These are phyloP conservation scores for Solanum dulcamara DNA, from an alignment of 257 asterid genomes.

Conservation along the genomic window DNA sequence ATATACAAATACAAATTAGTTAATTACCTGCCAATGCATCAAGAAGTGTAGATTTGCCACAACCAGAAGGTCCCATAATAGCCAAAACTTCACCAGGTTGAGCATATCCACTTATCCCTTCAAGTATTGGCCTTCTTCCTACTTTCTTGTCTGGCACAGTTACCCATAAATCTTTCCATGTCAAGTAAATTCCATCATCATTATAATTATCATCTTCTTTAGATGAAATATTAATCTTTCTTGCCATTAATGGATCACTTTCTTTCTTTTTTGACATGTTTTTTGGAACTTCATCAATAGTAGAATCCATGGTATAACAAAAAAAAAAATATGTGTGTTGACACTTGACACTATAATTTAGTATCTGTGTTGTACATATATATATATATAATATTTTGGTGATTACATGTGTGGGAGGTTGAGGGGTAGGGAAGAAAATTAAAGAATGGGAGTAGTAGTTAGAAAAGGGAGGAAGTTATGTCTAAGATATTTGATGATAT, in stretches of 20 bases:
- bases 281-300: neutral
- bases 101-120: conserved; percentile 41
- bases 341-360: neutral
- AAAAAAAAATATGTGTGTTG: too few species aligned
- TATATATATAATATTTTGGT: neutral
- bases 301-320: neutral
- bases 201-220: neutral
- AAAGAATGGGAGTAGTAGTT: neutral
- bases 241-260: neutral
- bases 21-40: conserved; percentile 43
- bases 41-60: conserved; percentile 63
- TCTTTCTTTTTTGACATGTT: neutral
- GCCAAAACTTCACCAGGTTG: conserved; percentile 43
- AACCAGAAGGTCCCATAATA: conserved; percentile 65
- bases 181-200: conserved; percentile 24
- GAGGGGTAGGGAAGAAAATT: neutral
- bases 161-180: conserved; percentile 50
- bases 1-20: neutral
- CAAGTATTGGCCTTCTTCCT: conserved; percentile 30
- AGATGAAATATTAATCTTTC: neutral
- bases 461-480: neutral
- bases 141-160: conserved; percentile 26
- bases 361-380: neutral
- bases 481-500: neutral
- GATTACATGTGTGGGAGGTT: neutral